A percentile compares a stretch with the other conserved stretches of the same genome.
Evolutionary conservation across 129 eudicot genomes (phyloP).

Genomic region (Chrysanthemum seticuspe): DNA sequence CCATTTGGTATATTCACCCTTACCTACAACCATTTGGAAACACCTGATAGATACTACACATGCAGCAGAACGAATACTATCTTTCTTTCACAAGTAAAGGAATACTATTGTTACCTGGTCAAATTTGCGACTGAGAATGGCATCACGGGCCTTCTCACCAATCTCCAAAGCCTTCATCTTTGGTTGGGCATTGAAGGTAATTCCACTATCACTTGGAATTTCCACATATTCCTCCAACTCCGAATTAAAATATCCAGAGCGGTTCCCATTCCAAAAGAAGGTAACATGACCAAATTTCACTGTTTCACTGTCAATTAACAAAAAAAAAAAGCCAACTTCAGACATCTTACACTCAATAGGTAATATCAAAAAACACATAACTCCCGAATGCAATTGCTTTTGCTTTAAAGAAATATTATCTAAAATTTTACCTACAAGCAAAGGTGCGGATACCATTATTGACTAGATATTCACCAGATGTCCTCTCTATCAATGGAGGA

Average conservation of each 20-base stretch:
- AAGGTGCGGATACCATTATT: slow-evolving; percentile 74
- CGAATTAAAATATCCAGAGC: slow-evolving; percentile 79
- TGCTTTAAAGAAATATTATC: not conserved
- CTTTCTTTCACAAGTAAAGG: not conserved
- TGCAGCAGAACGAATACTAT: not conserved
- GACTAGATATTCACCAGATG: slow-evolving; percentile 83
- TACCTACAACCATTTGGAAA: slow-evolving; percentile 37
- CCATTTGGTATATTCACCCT: slow-evolving; percentile 87
- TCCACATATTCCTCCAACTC: slow-evolving; percentile 88
- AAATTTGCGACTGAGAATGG: slow-evolving; percentile 72
- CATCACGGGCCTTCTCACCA: slow-evolving; percentile 87
- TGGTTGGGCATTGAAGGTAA: slow-evolving; percentile 77
- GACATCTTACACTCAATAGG: not conserved
- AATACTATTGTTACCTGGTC: slow-evolving; percentile 56
- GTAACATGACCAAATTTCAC: slow-evolving; percentile 96
- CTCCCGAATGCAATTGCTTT: not conserved
- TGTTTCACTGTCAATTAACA: slow-evolving; percentile 53
- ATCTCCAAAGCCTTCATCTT: slow-evolving; percentile 94
- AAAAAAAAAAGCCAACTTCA: not conserved
- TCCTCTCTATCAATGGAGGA: slow-evolving; percentile 89
- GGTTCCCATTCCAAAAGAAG: slow-evolving; percentile 95
- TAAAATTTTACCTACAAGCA: slow-evolving; percentile 68
- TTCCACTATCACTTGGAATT: slow-evolving; percentile 86
- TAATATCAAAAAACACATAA: not conserved
- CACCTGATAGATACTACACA: not conserved